Conservation (phyloP, 176 grass and related monocot genomes). For the Zoysia japonica region DNA sequence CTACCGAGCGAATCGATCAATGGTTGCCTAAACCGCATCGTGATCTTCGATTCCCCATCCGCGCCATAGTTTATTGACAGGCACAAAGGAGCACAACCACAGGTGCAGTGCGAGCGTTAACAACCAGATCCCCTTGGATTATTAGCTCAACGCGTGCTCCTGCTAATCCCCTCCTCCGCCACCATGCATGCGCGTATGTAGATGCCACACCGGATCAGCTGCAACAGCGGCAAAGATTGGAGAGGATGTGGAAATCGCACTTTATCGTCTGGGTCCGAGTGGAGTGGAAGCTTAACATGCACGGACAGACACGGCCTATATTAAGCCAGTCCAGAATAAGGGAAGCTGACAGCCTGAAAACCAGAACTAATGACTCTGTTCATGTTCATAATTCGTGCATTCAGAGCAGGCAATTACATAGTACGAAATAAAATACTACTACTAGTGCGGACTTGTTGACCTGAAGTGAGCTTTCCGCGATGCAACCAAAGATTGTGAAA, state of each 20-base stretch:
- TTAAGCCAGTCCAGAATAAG: constrained; percentile 20
- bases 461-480: background rate
- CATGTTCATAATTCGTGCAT: constrained; percentile 3
- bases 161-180: constrained; percentile 16
- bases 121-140: background rate
- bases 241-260: background rate
- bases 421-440: constrained; percentile 30
- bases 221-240: background rate
- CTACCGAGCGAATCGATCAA: constrained; percentile 22
- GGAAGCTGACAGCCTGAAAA: constrained; percentile 24
- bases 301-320: background rate
- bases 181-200: background rate
- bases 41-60: constrained; percentile 3
- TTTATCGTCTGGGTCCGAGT: constrained; percentile 12
- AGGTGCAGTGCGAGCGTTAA: background rate
- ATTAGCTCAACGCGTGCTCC: background rate
- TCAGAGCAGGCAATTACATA: constrained; percentile 10
- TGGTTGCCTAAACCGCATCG: constrained; percentile 36
- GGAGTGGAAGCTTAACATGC: constrained; percentile 3
- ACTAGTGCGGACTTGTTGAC: background rate
- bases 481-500: background rate
- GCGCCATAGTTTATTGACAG: constrained; percentile 9
- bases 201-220: background rate
- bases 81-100: constrained; percentile 19
- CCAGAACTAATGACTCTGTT: background rate